phyloP scores from a whole-genome alignment of 2,329 filamentous ascomycete genomes.

The Hymenoscyphus albidus region DNA sequence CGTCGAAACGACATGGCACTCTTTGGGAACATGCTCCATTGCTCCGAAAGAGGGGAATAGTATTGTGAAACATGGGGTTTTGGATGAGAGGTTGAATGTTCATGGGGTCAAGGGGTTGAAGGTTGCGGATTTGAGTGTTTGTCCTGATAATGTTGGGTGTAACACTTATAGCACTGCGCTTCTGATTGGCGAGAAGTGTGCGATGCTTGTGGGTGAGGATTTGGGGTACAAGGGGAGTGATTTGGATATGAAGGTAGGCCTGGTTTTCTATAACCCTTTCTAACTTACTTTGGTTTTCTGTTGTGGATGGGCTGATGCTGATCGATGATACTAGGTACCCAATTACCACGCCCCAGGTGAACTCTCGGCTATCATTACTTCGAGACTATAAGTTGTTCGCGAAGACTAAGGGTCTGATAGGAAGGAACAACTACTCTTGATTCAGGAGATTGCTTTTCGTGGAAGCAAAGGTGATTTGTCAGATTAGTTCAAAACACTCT shows the following conservation, averaged over 20 bases:
- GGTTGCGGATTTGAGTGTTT: constrained; percentile 41
- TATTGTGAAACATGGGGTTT: constrained; percentile 58
- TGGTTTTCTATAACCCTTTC: background rate
- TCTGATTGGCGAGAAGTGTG: constrained; percentile 41
- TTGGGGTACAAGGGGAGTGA: constrained; percentile 51
- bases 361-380: constrained; percentile 18
- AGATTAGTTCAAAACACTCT: background rate
- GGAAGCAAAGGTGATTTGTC: background rate
- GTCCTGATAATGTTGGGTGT: constrained; percentile 39
- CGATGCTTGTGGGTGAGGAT: constrained; percentile 40
- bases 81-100: constrained; percentile 39
- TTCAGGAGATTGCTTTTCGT: background rate
- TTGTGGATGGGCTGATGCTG: background rate
- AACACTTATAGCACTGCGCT: constrained; percentile 46
- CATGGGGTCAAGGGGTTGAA: constrained; percentile 41
- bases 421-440: background rate
- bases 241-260: constrained; percentile 68
- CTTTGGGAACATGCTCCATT: constrained; percentile 40
- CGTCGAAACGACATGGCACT: constrained; percentile 42
- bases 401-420: background rate
- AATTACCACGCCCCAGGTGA: constrained; percentile 57
- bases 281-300: background rate
- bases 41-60: constrained; percentile 54
- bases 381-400: constrained; percentile 20
- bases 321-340: constrained; percentile 40